Evolutionary conservation across 73 alveolate species (phyloP).

Genomic region (Blepharisma stoltei): DNA sequence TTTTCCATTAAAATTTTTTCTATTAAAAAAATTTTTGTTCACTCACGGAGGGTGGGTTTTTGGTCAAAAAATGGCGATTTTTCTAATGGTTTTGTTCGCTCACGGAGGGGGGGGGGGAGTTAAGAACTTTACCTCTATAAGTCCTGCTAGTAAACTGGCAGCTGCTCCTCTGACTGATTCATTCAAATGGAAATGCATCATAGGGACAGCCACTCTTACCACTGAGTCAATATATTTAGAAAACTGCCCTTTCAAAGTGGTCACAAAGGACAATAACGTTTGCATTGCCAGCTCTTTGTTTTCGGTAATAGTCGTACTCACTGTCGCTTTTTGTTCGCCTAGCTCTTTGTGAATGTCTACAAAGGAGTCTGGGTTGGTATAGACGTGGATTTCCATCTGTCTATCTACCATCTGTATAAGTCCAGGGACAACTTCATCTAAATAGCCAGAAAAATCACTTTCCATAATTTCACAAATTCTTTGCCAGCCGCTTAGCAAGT

Average conservation of each 20-base stretch:
- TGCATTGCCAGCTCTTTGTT: constrained; percentile 83
- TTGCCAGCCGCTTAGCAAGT: constrained; percentile 81
- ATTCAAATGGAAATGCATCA: constrained; percentile 54
- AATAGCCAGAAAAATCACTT: constrained; percentile 60
- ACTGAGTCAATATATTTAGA: constrained; percentile 69
- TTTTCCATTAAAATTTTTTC: too few relatives aligned
- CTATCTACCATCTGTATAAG: constrained; percentile 9
- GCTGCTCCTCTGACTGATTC: constrained; percentile 74
- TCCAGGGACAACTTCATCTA: constrained; percentile 63
- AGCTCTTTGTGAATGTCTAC: constrained; percentile 46
- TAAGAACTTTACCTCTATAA: constrained; percentile 33
- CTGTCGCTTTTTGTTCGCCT: constrained; percentile 34
- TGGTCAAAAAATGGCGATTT: too few relatives aligned
- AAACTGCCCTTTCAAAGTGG: constrained; percentile 60
- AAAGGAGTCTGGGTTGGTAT: constrained; percentile 41
- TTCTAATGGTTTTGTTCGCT: too few relatives aligned
- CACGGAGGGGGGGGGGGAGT: too few relatives aligned
- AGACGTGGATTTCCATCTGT: constrained; percentile 47
- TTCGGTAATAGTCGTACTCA: constrained; percentile 68
- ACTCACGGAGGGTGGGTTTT: too few relatives aligned
- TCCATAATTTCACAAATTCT: constrained; percentile 70
- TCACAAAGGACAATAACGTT: constrained; percentile 74
- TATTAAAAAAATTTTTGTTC: too few relatives aligned
- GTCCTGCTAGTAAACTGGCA: constrained; percentile 68
- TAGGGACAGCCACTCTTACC: constrained; percentile 54